These are phyloP conservation scores for Effrenium voratum DNA, from an alignment of 73 alveolate species.

Conservation along the genomic window DNA sequence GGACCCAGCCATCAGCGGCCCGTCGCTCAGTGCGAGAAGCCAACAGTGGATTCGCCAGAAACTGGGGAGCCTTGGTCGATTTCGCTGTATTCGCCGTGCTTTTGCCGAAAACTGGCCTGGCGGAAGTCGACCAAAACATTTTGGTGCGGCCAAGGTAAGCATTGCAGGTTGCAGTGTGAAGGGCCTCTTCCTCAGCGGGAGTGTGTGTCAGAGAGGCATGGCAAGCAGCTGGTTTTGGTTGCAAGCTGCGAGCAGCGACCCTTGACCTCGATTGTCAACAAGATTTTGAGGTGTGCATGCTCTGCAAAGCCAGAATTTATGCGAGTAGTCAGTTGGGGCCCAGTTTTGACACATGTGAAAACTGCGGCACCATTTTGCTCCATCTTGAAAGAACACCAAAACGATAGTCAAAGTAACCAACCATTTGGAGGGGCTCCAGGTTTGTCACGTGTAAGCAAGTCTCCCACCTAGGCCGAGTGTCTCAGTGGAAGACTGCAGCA, in stretches of 20 bases:
- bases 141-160: not conserved
- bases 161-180: conserved; percentile 29
- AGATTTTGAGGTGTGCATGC: no score
- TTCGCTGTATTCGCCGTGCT: not conserved
- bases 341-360: no score
- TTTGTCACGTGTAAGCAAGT: no score
- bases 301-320: no score
- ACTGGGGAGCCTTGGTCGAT: not conserved
- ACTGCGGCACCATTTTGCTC: no score
- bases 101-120: not conserved
- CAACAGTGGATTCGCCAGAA: not conserved
- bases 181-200: not conserved
- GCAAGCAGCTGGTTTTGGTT: not conserved
- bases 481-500: conserved; percentile 28
- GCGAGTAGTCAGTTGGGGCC: no score
- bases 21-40: not conserved
- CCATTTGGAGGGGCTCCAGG: no score
- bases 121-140: not conserved
- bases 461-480: not conserved
- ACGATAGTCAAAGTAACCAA: no score
- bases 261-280: not conserved
- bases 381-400: no score
- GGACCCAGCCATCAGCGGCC: conserved; percentile 15
- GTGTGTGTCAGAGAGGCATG: not conserved
- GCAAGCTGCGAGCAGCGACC: not conserved